Conservation (phyloP, 106 monocot genomes). For the Ottelia alismoides region DNA sequence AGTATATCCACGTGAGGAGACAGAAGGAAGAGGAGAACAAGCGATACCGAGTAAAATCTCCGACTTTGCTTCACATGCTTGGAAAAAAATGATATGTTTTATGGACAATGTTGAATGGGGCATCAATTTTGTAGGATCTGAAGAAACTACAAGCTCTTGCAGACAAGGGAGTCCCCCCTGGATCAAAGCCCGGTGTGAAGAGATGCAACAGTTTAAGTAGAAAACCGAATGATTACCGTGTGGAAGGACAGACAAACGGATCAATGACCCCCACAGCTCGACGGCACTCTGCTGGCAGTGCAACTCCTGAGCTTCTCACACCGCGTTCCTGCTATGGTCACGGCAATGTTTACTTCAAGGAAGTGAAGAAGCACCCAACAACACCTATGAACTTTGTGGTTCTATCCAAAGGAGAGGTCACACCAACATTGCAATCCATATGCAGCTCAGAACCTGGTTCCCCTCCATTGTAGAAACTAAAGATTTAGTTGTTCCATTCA, state of each 20-base stretch:
- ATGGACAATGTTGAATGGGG: neutral
- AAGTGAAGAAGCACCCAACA: conserved; percentile 43
- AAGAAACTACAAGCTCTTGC: conserved; percentile 59
- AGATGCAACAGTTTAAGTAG: conserved; percentile 46
- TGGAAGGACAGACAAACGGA: too few relatives aligned
- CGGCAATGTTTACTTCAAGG: conserved; percentile 48
- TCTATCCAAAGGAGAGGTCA: too few relatives aligned
- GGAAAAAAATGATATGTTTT: neutral
- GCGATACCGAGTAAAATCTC: conserved; percentile 36
- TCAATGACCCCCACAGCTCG: conserved; percentile 45
- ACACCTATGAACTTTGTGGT: conserved; percentile 38
- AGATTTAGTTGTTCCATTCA: too few relatives aligned
- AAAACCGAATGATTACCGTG: too few relatives aligned
- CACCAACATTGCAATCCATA: too few relatives aligned
- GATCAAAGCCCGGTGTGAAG: conserved; percentile 45
- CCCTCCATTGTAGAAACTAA: too few relatives aligned
- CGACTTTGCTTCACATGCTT: conserved; percentile 16
- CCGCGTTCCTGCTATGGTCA: conserved; percentile 66
- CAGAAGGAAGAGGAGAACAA: conserved; percentile 85
- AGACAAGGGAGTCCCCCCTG: conserved; percentile 49
- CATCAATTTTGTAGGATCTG: conserved; percentile 51
- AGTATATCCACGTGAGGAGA: conserved; percentile 52
- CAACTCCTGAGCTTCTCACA: conserved; percentile 62
- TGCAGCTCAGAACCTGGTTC: too few relatives aligned
- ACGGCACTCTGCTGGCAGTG: conserved; percentile 37